Evolutionary conservation across 2,329 filamentous ascomycete species (phyloP).

Genomic region (Fusarium marasasianum): DNA sequence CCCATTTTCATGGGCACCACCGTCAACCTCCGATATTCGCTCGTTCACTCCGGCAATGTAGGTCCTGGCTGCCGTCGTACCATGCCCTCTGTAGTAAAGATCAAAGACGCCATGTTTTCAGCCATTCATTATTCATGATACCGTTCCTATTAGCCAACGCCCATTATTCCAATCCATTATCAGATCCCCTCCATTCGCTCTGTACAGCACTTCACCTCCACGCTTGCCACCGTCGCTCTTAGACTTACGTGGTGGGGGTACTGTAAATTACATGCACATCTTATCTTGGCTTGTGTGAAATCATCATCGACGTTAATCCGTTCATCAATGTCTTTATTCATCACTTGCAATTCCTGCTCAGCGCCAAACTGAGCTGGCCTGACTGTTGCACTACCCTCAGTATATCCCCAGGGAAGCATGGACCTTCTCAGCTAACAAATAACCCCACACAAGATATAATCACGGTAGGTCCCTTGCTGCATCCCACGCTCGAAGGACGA

Average conservation of each 20-base stretch:
- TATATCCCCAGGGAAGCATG: neutral
- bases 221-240: slow-evolving; percentile 23
- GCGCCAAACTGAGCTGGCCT: slow-evolving; percentile 23
- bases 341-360: neutral
- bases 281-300: slow-evolving; percentile 31
- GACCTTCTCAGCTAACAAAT: slow-evolving; percentile 11
- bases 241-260: slow-evolving; percentile 24
- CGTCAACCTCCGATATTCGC: slow-evolving; percentile 30
- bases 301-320: slow-evolving; percentile 31
- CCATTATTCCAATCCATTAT: slow-evolving; percentile 34
- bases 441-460: slow-evolving; percentile 17
- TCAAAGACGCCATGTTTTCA: slow-evolving; percentile 16
- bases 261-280: slow-evolving; percentile 10
- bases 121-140: slow-evolving; percentile 29
- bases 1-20: slow-evolving; percentile 10
- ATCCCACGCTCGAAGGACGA: neutral
- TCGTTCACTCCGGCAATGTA: slow-evolving; percentile 19
- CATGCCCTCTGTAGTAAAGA: slow-evolving; percentile 28
- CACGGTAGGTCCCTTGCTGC: neutral
- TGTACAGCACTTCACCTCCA: slow-evolving; percentile 18
- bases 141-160: slow-evolving; percentile 38
- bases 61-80: slow-evolving; percentile 20
- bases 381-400: slow-evolving; percentile 1
- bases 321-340: slow-evolving; percentile 3
- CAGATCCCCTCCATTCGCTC: slow-evolving; percentile 36